Base-by-base conservation (phyloP, 2,329 filamentous ascomycete species). In the Dactylellina sp. region DNA sequence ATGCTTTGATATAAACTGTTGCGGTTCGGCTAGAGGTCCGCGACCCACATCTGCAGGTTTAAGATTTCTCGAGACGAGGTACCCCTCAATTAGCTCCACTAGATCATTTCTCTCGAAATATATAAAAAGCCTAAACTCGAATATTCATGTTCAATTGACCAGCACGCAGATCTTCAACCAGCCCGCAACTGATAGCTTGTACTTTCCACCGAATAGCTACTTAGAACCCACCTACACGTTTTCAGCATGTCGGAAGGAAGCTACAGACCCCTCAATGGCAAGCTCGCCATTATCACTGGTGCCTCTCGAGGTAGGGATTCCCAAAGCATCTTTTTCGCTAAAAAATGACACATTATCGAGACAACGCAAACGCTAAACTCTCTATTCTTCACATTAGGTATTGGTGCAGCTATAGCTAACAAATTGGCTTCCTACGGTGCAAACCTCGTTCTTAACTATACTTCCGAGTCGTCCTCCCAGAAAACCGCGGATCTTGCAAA, bases 281-380 rank as follows among this genome's bases (percentile, higher is more conserved):
- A 93, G 81, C 84, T 93, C 57, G 91, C 87, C 60, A 89, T 96
- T 76, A 85, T 95, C 50, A 95, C 92, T 0, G 92, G 92, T 65
- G 90, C 88, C 71, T 92, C 91, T 68, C 84, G 92, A 84, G 91
- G 91, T 91, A 84, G 75, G 78, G 63, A 44, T 28, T 59, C 9
- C 6, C 9, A 44, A 42, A 12, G 32, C 25, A 35, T 22, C 24
- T 25, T 22, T 53, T 25, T 1, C 6, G 39, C n/a, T 24, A n/a
- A 40, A 55, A 65, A 55, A 72, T 59, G 46, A 52, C 35, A 62
- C 60, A 42, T 16, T n/a, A 32, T n/a, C n/a, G n/a, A 20, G 11
- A 53, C 53, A 65, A 63, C 60, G 46, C 68, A 42, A 35, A 16
- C 20, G 3, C 39, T 56, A 47, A 65, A 52, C 20, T 12, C 35